Evolutionary conservation across 2,329 filamentous ascomycete genomes (phyloP), one percentile per base, ranked within the genome.

Genomic region (Beauveria scarabaeidicola): DNA sequence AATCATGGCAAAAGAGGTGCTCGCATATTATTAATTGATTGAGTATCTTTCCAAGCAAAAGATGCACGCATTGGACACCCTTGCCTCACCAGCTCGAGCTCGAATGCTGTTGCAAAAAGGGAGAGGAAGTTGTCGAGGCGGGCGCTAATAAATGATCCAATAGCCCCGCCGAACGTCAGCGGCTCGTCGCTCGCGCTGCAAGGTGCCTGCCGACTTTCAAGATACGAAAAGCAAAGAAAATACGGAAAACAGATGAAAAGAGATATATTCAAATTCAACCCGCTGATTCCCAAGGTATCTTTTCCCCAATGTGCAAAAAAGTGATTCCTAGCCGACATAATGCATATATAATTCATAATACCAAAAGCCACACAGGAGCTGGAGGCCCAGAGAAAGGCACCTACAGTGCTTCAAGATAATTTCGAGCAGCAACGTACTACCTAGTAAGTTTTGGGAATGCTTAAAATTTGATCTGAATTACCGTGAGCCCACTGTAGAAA

Each of bases 261-360:
- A 36, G 5, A 36, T 36, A 36, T 15, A 36, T 36, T 36, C 32
- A 52, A 59, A 41, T 17, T 21, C 10, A 27, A 59, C 41, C 41
- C 36, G 48, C 57, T 59, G 46, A 25, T 46, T 46, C 57, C 57
- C 57, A 59, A 59, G 57, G 57, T 59, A 59, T 59, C 11, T 27
- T 59, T 59, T 53, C 23, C 29, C 54, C 51, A 27, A 59, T 53
- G 47, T 52, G 50, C 40, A 59, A 25, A 38, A 21, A 58, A 27
- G 2, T 13, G 17, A 36, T 46, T 19, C 19, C 38, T 47, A 32
- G n/a, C 41, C 52, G 27, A 55, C 40, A 55, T 44, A 25, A 41
- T 43, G 36, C 51, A 53, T 43, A 54, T 43, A 44, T 17, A 54
- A 47, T 56, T 25, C 36, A 41, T 29, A 50, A 41, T 5, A 55